Base-by-base conservation (phyloP, 2,329 filamentous ascomycete genomes). In the Coniella vitis region DNA sequence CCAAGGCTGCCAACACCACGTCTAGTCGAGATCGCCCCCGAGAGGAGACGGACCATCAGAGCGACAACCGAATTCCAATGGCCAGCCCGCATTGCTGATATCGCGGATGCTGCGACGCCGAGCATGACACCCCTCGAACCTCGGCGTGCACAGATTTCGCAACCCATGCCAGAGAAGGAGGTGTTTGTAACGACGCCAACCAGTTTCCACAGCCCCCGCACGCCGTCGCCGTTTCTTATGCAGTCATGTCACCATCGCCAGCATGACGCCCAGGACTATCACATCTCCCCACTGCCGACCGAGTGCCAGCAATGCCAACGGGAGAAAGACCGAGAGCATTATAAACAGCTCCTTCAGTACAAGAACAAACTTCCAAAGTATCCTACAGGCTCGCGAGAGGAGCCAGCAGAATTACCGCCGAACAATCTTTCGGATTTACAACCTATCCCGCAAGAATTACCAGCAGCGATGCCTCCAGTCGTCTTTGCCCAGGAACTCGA, bases 1-100 rank as follows among this genome's bases (percentile, higher is more conserved):
- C 17, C 22, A 39, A 45, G 44, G n/a, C 22, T 37, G 1, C 39
- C 50, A 43, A 47, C 35, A 36, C 44, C 39, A 12, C 39, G 48
- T 16, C 45, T 34, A 17, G 45, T 38, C 4, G 37, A 38, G 36
- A 39, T 47, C 4, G 13, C 37, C 14, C 34, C 51, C 19, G 47
- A 44, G 13, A 34, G 38, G 19, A 21, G 36, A 32, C 47, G 35
- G 10, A 46, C 34, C 2, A 41, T 41, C 3, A 20, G 36, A n/a
- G 40, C 39, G 21, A 53, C 42, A 9, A 45, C 51, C 21, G 38
- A 50, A 16, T 53, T 53, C 17, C 43, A 37, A 5, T 53, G 51
- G 51, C 47, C 47, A 12, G 21, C 43, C 16, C 44, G 51, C 16
- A 49, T 50, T 14, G 37, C 42, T 31, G 47, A 47, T 14, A 16